phyloP scores from a whole-genome alignment of 768 basidiomycete species.

The Naematelia aurantialba region DNA sequence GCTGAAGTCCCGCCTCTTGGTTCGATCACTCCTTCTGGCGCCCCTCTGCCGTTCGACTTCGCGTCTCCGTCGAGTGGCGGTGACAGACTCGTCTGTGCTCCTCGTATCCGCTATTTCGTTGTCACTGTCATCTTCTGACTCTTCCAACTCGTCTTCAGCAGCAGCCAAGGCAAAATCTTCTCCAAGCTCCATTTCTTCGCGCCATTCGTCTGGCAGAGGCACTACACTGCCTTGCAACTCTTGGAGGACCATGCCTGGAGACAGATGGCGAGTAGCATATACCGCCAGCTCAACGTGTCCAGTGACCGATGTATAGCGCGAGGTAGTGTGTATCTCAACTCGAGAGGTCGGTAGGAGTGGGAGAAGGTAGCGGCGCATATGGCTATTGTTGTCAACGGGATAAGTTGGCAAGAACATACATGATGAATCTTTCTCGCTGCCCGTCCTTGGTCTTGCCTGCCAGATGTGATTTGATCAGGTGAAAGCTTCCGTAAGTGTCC shows the following conservation, averaged over 20 bases:
- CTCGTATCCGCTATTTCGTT: constrained; percentile 4
- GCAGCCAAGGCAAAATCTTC: constrained; percentile 28
- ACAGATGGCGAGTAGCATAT: constrained; percentile 36
- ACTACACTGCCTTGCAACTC: constrained; percentile 45
- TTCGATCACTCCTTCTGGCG: constrained; percentile 33
- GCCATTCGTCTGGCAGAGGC: constrained; percentile 41
- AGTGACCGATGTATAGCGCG: constrained; percentile 38
- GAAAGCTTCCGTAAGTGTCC: constrained; percentile 19
- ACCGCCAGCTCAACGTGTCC: constrained; percentile 46
- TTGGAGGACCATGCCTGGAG: constrained; percentile 23
- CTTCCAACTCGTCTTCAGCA: constrained; percentile 12
- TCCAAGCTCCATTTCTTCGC: constrained; percentile 36
- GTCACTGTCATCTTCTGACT: constrained; percentile 4
- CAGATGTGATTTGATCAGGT: constrained; percentile 34
- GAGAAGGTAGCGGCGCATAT: constrained; percentile 43
- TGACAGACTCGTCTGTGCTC: constrained; percentile 1
- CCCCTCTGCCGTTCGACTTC: constrained; percentile 11
- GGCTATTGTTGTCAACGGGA: constrained; percentile 20
- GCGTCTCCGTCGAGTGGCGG: constrained; percentile 14
- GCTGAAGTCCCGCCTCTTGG: constrained; percentile 44
- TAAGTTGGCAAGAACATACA: constrained; percentile 21
- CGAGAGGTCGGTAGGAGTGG: constrained; percentile 38
- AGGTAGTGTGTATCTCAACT: constrained; percentile 44
- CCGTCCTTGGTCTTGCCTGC: constrained; percentile 25
- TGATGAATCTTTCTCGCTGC: constrained; percentile 38